Conservation (phyloP, 257 asterid species). For the Asclepias syriaca region DNA sequence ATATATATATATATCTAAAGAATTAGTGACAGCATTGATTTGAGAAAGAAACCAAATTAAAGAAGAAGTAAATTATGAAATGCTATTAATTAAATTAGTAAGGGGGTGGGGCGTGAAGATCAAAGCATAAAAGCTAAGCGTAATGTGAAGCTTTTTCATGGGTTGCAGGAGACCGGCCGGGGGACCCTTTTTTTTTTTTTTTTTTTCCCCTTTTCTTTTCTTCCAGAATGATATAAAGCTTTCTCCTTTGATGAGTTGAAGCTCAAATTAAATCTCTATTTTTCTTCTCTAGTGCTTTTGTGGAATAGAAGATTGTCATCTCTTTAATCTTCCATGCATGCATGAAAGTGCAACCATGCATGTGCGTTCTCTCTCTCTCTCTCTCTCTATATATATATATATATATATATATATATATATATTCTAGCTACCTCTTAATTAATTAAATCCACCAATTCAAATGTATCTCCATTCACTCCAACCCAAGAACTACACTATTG, state of each 20-base stretch:
- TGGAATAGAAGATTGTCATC: conserved; percentile 25
- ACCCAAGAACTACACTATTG: background rate
- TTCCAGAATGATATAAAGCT: background rate
- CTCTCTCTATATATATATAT: too few species aligned
- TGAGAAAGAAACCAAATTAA: too few species aligned
- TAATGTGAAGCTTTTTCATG: conserved; percentile 18
- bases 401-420: too few species aligned
- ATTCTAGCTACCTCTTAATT: background rate
- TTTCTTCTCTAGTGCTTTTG: conserved; percentile 22
- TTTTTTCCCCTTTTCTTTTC: background rate
- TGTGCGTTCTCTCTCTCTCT: too few species aligned
- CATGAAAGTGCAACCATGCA: background rate
- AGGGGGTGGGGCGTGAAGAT: background rate
- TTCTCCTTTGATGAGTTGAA: background rate
- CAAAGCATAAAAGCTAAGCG: conserved; percentile 4
- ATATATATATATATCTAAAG: too few species aligned
- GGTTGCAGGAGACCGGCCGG: conserved; percentile 2
- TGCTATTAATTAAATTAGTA: background rate
- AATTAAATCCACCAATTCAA: too few species aligned
- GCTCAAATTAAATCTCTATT: background rate
- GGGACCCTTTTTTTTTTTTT: background rate
- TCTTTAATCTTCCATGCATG: background rate
- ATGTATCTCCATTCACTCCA: background rate
- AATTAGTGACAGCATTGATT: too few species aligned
- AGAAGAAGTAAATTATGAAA: background rate